Conservation (phyloP, 176 grass and related monocot genomes). For the Coix lacrymajobi region DNA sequence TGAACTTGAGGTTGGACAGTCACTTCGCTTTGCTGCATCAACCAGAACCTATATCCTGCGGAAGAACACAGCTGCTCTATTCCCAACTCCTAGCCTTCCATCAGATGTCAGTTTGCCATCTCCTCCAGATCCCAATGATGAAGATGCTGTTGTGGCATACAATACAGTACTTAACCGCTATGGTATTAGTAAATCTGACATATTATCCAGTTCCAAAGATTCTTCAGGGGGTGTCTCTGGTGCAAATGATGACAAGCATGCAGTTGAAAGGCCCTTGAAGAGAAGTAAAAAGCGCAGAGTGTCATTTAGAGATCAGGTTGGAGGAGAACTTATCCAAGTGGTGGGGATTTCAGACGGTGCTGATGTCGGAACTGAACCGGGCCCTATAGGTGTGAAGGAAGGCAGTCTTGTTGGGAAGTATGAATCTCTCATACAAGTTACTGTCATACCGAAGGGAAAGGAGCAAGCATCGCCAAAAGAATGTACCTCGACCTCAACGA, state of each 20-base stretch:
- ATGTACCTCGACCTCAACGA: conserved; percentile 41
- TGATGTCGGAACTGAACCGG: conserved; percentile 88
- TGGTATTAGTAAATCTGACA: conserved; percentile 50
- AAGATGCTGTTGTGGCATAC: conserved; percentile 85
- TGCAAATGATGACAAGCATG: conserved; percentile 27
- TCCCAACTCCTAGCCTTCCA: conserved; percentile 48
- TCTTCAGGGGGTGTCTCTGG: conserved; percentile 18
- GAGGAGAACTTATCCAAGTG: conserved; percentile 86
- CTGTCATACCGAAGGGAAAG: conserved; percentile 89
- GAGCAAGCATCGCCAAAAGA: conserved; percentile 51
- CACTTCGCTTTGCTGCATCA: conserved; percentile 88
- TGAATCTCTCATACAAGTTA: conserved; percentile 89
- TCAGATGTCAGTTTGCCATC: conserved; percentile 81
- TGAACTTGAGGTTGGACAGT: conserved; percentile 95
- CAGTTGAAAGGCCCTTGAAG: conserved; percentile 51
- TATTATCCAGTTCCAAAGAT: conserved; percentile 34
- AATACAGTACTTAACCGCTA: conserved; percentile 96
- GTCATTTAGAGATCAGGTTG: conserved; percentile 78
- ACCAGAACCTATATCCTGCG: conserved; percentile 77
- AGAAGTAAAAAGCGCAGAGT: conserved; percentile 67
- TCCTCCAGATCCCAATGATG: conserved; percentile 83
- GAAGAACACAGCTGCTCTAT: conserved; percentile 70
- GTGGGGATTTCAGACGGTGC: conserved; percentile 94
- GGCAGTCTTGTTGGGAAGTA: conserved; percentile 97
- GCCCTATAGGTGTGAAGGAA: conserved; percentile 90